phyloP scores from a whole-genome alignment of 768 basidiomycete species.

The Tulasnella sp. region DNA sequence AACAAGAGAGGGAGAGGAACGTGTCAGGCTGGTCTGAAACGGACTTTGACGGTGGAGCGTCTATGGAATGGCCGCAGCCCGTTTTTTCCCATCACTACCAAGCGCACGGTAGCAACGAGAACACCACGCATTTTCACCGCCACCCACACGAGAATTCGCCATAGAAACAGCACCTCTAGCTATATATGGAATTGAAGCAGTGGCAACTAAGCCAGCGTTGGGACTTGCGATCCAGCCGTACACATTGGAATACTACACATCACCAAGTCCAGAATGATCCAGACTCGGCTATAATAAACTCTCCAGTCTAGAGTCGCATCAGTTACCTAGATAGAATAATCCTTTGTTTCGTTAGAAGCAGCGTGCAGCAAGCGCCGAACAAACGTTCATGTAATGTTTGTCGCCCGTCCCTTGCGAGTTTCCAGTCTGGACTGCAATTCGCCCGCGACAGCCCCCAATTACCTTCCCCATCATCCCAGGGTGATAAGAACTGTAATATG shows the following conservation, averaged over 20 bases:
- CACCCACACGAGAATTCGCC: background rate
- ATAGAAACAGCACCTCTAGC: background rate
- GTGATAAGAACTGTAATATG: conserved; percentile 9
- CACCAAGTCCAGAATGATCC: background rate
- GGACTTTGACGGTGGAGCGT: background rate
- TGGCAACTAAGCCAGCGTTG: background rate
- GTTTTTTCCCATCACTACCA: background rate
- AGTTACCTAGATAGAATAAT: background rate
- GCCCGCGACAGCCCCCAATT: background rate
- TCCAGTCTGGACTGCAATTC: background rate
- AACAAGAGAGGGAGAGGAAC: conserved; percentile 5
- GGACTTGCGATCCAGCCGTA: background rate
- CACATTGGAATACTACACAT: background rate
- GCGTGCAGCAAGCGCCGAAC: background rate
- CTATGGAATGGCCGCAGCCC: background rate
- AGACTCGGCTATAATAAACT: background rate
- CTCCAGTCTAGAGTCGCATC: background rate
- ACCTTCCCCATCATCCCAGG: background rate
- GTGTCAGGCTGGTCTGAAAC: conserved; percentile 16
- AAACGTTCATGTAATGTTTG: background rate
- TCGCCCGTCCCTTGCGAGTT: background rate
- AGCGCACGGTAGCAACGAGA: background rate
- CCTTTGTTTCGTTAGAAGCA: background rate
- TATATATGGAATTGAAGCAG: background rate
- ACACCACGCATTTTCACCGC: conserved; percentile 7